phyloP scores from a whole-genome alignment of 2,329 filamentous ascomycete genomes.

The Leptographium galeiforme region DNA sequence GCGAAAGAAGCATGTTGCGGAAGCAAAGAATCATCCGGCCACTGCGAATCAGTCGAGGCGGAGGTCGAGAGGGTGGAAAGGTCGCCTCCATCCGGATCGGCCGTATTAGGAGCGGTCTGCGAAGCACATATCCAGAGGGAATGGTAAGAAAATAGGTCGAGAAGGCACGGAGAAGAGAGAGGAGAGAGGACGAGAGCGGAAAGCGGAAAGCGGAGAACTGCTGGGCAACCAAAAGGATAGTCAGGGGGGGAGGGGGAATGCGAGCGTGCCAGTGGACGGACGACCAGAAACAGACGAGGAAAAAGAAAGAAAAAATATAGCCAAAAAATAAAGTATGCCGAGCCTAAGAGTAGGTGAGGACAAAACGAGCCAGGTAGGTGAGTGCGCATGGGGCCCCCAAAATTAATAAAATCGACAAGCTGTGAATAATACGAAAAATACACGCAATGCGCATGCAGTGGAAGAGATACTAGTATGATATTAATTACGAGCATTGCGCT shows the following conservation, averaged over 20 bases:
- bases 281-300: background rate
- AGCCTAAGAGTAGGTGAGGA: no score
- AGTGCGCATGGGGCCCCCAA: background rate
- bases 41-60: background rate
- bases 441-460: background rate
- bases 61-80: background rate
- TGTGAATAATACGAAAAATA: background rate
- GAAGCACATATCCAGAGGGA: background rate
- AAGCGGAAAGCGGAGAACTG: background rate
- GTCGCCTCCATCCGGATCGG: background rate
- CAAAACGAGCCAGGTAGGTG: background rate
- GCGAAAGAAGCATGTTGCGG: conserved; percentile 7
- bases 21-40: background rate
- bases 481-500: background rate
- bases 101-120: background rate
- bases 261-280: background rate
- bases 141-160: background rate
- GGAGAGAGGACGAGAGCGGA: no score
- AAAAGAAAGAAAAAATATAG: background rate
- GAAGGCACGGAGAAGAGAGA: background rate
- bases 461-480: background rate
- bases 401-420: background rate
- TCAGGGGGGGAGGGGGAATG: background rate
- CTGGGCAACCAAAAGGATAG: background rate
- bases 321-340: background rate